phyloP scores from a whole-genome alignment of 495 filamentous ascomycete species.

The Xylaria longipes region DNA sequence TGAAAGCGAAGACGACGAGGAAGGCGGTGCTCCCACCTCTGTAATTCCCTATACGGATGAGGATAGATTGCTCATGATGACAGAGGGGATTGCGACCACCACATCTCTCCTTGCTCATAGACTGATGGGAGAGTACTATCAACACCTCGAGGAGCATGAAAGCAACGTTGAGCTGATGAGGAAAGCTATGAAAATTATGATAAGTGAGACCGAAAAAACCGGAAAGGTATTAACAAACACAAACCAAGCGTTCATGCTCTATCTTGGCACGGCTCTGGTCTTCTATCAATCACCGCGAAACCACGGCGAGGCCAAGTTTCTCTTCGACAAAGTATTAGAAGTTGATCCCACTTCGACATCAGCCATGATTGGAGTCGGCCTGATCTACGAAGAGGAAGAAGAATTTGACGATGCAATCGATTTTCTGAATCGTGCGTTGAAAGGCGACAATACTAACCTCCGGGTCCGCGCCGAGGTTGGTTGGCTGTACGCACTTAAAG shows the following conservation, averaged over 20 bases:
- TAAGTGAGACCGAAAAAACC: constrained; percentile 65
- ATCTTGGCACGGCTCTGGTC: constrained; percentile 81
- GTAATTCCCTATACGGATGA: constrained; percentile 64
- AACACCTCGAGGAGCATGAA: constrained; percentile 85
- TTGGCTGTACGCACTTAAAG: constrained; percentile 88
- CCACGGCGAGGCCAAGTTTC: constrained; percentile 80
- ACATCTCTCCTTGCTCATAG: constrained; percentile 83
- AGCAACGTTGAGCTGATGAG: constrained; percentile 79
- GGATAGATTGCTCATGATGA: constrained; percentile 80
- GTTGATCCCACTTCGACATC: constrained; percentile 74
- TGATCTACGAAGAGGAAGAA: constrained; percentile 91
- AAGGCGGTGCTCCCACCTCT: constrained; percentile 54
- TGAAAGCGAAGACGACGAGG: constrained; percentile 59
- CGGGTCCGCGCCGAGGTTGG: constrained; percentile 81
- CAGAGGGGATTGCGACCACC: constrained; percentile 76
- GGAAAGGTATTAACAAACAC: constrained; percentile 71
- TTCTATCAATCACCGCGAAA: constrained; percentile 88
- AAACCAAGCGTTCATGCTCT: constrained; percentile 73
- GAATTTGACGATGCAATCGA: constrained; percentile 79
- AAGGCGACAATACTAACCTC: constrained; percentile 72
- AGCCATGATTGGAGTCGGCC: constrained; percentile 85
- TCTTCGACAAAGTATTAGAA: constrained; percentile 81
- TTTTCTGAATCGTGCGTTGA: constrained; percentile 76
- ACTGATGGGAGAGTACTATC: constrained; percentile 83
- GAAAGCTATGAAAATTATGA: constrained; percentile 67